Evolutionary conservation across 345 rosid genomes (phyloP), one percentile per base, ranked within the genome.

Genomic region (Brassica nigra): DNA sequence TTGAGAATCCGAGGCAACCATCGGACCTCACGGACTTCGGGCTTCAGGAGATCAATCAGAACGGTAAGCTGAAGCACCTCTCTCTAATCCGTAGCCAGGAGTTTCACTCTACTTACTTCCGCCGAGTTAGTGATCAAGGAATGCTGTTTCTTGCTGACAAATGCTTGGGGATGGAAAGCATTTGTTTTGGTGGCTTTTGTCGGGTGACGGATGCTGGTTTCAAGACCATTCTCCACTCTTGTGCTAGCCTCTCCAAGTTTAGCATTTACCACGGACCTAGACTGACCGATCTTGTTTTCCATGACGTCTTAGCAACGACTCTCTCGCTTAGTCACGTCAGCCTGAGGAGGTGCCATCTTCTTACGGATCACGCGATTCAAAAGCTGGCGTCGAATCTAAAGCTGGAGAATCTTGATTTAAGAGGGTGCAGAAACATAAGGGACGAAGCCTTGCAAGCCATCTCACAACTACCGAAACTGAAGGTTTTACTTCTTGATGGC

Each of bases 121-220:
- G 88, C 64, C 85, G 95, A 71, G 97, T 95, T 55, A 88, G 92
- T 75, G 99, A 95, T 86, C 97, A 91, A 28, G 97, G 99, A 47
- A 82, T 95, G 79, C 94, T 95, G 28, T 82, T 95, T 65, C 92
- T 95, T 90, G 97, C 99, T 30, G 97, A 88, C 67, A 91, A 86
- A 74, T 95, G 97, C 76, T 80, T 89, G 59, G 83, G 80, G 42
- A 90, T 95, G 88, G 95, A 92, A 87, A 92, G 95, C 78, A 88
- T 95, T 63, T 89, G 85, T 76, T 94, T 92, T 47, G 93, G 91
- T 65, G 99, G 97, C 29, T 95, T 95, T 78, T 90, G 92, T 55
- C 95, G 95, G 15, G 99, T 95, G 39, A 92, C 97, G 2, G 99
- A 92, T 62, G 73, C 94, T 3, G 97, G 99, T 78, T 91, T 91